These are phyloP conservation scores for Gossypium stocksii DNA, from an alignment of 345 rosid species.

Conservation along the genomic window DNA sequence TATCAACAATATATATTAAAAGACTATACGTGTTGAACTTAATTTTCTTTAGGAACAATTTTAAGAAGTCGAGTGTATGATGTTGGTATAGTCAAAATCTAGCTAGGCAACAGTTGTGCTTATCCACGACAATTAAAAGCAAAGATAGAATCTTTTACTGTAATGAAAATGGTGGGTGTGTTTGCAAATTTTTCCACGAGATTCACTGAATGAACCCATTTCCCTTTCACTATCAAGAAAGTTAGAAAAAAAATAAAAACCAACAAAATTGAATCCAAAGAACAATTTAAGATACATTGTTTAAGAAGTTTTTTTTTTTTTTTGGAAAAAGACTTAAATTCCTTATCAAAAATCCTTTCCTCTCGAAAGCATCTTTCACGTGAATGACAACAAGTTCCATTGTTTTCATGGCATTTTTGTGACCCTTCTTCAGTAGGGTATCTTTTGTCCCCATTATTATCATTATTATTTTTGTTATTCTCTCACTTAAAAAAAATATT, in stretches of 20 bases:
- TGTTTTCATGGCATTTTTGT: conserved; percentile 21
- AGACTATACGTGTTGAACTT: no score
- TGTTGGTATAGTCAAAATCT: neutral
- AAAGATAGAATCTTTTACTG: neutral
- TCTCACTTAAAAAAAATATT: neutral
- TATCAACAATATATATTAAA: no score
- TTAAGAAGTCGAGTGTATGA: no score
- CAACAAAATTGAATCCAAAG: conserved; percentile 28
- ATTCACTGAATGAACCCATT: conserved; percentile 26
- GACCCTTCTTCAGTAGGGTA: conserved; percentile 6
- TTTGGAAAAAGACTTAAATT: neutral
- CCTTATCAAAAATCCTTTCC: conserved; percentile 17
- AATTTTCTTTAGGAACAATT: no score
- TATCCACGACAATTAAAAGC: conserved; percentile 15
- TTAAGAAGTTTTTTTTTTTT: neutral
- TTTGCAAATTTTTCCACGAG: conserved; percentile 10
- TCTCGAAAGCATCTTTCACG: conserved; percentile 37
- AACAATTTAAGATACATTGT: conserved; percentile 19
- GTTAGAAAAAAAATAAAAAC: conserved; percentile 5
- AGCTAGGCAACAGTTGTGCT: neutral
- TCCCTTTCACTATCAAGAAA: conserved; percentile 26
- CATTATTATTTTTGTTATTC: neutral
- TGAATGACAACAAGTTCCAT: conserved; percentile 32
- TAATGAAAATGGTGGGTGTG: neutral
- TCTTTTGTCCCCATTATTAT: neutral